These are phyloP conservation scores for Phaffomyces opuntiae DNA, from an alignment of 805 yeast species.

Conservation along the genomic window DNA sequence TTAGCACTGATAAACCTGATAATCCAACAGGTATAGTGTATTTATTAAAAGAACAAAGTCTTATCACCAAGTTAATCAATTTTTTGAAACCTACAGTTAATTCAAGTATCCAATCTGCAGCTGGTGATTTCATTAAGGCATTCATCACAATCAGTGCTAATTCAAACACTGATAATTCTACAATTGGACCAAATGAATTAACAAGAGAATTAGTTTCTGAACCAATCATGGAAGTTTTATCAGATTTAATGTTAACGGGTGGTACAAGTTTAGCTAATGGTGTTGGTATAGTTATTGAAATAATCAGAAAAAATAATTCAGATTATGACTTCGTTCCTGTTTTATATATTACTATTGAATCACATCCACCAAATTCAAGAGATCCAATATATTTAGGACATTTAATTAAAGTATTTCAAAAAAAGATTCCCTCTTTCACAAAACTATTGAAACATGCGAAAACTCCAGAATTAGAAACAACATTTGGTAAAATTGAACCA, in stretches of 20 bases:
- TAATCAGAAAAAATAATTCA: constrained; percentile 90
- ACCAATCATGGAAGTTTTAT: constrained; percentile 56
- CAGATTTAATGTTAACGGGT: constrained; percentile 69
- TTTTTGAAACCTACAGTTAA: constrained; percentile 62
- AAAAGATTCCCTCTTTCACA: constrained; percentile 63
- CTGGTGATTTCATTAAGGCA: constrained; percentile 92
- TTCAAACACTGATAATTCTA: constrained; percentile 79
- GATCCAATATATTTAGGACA: constrained; percentile 93
- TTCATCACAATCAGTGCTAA: constrained; percentile 91
- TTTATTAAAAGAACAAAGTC: constrained; percentile 59
- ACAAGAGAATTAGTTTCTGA: constrained; percentile 86
- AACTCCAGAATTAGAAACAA: constrained; percentile 41
- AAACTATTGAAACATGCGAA: constrained; percentile 42
- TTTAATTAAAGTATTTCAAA: constrained; percentile 70
- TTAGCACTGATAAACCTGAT: constrained; percentile 90
- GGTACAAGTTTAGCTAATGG: constrained; percentile 90
- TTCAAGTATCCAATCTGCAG: constrained; percentile 80
- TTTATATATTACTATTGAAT: constrained; percentile 68
- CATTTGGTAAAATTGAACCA: constrained; percentile 62
- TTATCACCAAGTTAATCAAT: constrained; percentile 67
- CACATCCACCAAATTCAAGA: constrained; percentile 87
- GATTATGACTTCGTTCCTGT: constrained; percentile 92
- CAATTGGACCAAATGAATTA: constrained; percentile 93
- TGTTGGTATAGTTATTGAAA: constrained; percentile 90
- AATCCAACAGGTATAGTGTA: constrained; percentile 83